These are phyloP conservation scores for Nothophoma quercina DNA, from an alignment of 2,329 filamentous ascomycete genomes.

Conservation along the genomic window DNA sequence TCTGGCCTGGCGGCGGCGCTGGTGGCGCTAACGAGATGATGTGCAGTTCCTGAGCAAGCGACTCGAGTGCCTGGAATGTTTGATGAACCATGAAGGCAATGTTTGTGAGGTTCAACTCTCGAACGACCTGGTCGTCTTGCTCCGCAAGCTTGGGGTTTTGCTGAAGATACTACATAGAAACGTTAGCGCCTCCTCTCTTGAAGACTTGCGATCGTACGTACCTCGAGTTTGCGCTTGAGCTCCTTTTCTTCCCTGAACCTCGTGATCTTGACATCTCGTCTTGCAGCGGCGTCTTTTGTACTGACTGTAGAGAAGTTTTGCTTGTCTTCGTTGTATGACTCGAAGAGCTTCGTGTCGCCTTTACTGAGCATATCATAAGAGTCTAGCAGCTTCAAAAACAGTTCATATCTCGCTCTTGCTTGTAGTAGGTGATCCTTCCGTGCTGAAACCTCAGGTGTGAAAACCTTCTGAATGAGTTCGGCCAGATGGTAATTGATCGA, in stretches of 20 bases:
- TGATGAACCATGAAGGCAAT: slow-evolving; percentile 77
- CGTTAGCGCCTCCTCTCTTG: slow-evolving; percentile 6
- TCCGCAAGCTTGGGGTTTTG: slow-evolving; percentile 67
- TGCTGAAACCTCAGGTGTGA: slow-evolving; percentile 59
- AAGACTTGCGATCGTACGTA: slow-evolving; percentile 40
- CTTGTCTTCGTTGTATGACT: slow-evolving; percentile 75
- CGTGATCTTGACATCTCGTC: slow-evolving; percentile 83
- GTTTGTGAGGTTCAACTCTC: slow-evolving; percentile 79
- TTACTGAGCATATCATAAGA: slow-evolving; percentile 75
- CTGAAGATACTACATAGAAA: slow-evolving; percentile 60
- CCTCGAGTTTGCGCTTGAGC: slow-evolving; percentile 82
- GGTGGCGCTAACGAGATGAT: slow-evolving; percentile 79
- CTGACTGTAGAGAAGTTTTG: slow-evolving; percentile 76
- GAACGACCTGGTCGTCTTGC: slow-evolving; percentile 84
- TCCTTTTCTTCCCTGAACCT: slow-evolving; percentile 87
- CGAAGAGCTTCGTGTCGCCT: slow-evolving; percentile 72
- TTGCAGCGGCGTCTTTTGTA: slow-evolving; percentile 69
- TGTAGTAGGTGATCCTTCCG: slow-evolving; percentile 67
- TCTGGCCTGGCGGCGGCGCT: slow-evolving; percentile 52
- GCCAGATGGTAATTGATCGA: slow-evolving; percentile 79
- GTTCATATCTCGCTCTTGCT: slow-evolving; percentile 76
- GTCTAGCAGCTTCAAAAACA: slow-evolving; percentile 78
- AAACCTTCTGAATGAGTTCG: slow-evolving; percentile 76
- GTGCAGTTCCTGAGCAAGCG: slow-evolving; percentile 81
- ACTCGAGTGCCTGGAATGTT: slow-evolving; percentile 86